Conservation (phyloP, 176 grass and related monocot genomes). For the Elaeis guineensis region DNA sequence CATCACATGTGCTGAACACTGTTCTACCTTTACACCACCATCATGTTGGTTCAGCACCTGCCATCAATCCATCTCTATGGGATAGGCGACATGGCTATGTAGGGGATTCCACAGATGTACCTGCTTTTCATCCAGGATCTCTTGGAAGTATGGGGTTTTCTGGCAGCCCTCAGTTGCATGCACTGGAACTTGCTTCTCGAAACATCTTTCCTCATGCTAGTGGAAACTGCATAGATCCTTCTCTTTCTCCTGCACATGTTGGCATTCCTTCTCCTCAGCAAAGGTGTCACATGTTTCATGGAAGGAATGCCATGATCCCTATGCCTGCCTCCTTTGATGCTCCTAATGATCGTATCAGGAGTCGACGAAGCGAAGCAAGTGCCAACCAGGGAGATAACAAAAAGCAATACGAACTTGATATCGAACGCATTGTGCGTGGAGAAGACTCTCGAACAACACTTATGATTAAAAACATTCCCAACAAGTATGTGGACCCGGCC, state of each 20-base stretch:
- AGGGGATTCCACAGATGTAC: slow-evolving; percentile 37
- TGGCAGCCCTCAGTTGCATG: slow-evolving; percentile 56
- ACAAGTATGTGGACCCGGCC: slow-evolving; percentile 51
- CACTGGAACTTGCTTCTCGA: slow-evolving; percentile 46
- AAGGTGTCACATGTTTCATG: slow-evolving; percentile 67
- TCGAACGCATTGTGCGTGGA: slow-evolving; percentile 65
- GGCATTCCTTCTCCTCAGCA: slow-evolving; percentile 66
- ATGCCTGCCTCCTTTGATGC: slow-evolving; percentile 44
- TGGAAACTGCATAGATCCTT: slow-evolving; percentile 59
- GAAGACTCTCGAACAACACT: slow-evolving; percentile 78
- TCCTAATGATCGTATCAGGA: slow-evolving; percentile 53
- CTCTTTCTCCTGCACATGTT: slow-evolving; percentile 42
- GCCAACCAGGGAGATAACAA: slow-evolving; percentile 73
- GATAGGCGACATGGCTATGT: slow-evolving; percentile 42
- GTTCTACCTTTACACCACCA: slow-evolving; percentile 46
- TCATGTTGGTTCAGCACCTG: slow-evolving; percentile 78
- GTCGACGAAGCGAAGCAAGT: slow-evolving; percentile 56
- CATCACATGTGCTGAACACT: slow-evolving; percentile 56
- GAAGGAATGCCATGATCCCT: slow-evolving; percentile 63
- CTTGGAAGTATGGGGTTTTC: slow-evolving; percentile 68
- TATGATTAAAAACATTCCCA: slow-evolving; percentile 98
- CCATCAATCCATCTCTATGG: slow-evolving; percentile 60
- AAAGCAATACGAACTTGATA: slow-evolving; percentile 87
- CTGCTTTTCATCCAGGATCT: slow-evolving; percentile 52
- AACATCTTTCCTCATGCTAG: slow-evolving; percentile 46